phyloP scores from a whole-genome alignment of 257 asterid genomes.

The Scutellaria barbata region DNA sequence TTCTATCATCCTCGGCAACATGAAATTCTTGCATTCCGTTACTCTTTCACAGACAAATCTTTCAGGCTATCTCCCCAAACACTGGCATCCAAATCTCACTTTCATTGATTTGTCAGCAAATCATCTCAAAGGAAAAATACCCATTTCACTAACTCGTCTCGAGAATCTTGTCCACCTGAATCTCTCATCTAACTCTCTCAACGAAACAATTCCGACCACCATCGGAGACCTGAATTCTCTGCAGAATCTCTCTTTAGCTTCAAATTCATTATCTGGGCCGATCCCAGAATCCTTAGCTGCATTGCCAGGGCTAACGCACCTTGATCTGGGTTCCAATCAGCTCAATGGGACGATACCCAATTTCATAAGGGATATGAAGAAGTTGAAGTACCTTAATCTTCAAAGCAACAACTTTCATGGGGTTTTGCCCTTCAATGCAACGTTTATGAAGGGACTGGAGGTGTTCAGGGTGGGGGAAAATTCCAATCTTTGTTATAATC shows the following conservation, averaged over 20 bases:
- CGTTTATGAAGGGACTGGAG: slow-evolving; percentile 58
- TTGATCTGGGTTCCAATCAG: slow-evolving; percentile 82
- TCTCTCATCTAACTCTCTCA: slow-evolving; percentile 75
- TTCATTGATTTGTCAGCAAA: slow-evolving; percentile 72
- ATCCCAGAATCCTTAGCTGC: slow-evolving; percentile 76
- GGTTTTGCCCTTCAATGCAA: slow-evolving; percentile 78
- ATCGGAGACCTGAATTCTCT: slow-evolving; percentile 71
- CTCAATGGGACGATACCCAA: slow-evolving; percentile 83
- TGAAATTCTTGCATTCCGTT: slow-evolving; percentile 54
- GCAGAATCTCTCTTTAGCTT: slow-evolving; percentile 63
- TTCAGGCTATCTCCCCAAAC: slow-evolving; percentile 64
- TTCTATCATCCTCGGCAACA: slow-evolving; percentile 48
- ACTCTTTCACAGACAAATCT: slow-evolving; percentile 73
- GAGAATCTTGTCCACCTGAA: slow-evolving; percentile 63
- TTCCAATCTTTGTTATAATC: slow-evolving; percentile 82
- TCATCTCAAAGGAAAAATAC: slow-evolving; percentile 66
- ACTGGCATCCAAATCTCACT: slow-evolving; percentile 75
- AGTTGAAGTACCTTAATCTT: slow-evolving; percentile 72
- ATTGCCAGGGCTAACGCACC: slow-evolving; percentile 61
- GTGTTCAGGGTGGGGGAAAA: slow-evolving; percentile 77
- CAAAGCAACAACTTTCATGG: slow-evolving; percentile 78
- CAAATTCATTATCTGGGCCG: slow-evolving; percentile 67
- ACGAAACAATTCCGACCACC: slow-evolving; percentile 67
- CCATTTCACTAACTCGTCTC: slow-evolving; percentile 61
- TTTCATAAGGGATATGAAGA: slow-evolving; percentile 68